Evolutionary conservation across 768 basidiomycete species (phyloP), one percentile per base, ranked within the genome.

Genomic region (Suillus paluster): DNA sequence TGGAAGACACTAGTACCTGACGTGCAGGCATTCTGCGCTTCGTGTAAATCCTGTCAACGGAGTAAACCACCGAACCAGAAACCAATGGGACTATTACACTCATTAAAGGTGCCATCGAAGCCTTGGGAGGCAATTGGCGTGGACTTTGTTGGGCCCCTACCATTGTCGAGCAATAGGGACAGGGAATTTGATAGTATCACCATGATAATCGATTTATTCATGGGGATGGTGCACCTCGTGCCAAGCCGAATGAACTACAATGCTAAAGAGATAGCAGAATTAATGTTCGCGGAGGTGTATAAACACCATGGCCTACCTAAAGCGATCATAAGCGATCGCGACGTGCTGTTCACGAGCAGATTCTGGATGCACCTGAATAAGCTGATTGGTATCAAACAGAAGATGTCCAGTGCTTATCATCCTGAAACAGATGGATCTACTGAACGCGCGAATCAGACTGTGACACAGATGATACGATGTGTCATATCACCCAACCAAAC

Each of bases 371-470:
- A 68, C 4, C 62, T 83, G 0, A 67, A 79, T 62, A 36, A 63
- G 38, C 66, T 68, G 8, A 59, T 77, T 0, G 73, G 75, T 1
- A 66, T 68, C 1, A 71, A 76, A 15, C 64, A 78, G 0, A 54
- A 66, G 1, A 42, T 42, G 41, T 79, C 77, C 0, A 76, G 74
- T 0, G 66, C 79, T 0, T 82, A 73, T 59, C 81, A 83, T 60
- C 80, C 81, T 0, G 69, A 83, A 58, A 78, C 79, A 0, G 78
- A 82, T 59, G 79, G 80, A 0, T 65, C 73, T 0, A 79, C 77
- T 0, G 78, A 82, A 58, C 66, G 75, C 7, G 21, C 54, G 1
- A 78, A 75, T 33, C 46, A 67, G 11, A 75, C 72, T 0, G 56
- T 77, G 0, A 69, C 63, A 1, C 74, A 76, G 36, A 76, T 75